These are phyloP conservation scores for Chernovozyma sophiae-reginae DNA, from an alignment of 1,139 yeast species.

Conservation along the genomic window DNA sequence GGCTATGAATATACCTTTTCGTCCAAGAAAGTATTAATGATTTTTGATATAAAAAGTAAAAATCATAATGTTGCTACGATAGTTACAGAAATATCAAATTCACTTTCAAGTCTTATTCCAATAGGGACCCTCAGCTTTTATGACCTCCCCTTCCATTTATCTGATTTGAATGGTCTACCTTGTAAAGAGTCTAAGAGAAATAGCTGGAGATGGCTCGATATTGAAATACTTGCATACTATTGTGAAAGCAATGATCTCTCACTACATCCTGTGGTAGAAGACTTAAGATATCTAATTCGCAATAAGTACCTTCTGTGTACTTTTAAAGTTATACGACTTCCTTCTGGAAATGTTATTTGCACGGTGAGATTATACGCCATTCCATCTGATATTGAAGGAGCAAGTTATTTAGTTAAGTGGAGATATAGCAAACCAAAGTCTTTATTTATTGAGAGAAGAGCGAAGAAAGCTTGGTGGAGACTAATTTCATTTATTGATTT, in stretches of 20 bases:
- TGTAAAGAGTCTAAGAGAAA: constrained; percentile 10
- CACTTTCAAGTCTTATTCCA: constrained; percentile 34
- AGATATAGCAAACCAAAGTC: constrained; percentile 19
- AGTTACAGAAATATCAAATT: constrained; percentile 33
- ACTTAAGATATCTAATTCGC: constrained; percentile 36
- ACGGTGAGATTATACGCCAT: constrained; percentile 47
- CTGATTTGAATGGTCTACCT: constrained; percentile 18
- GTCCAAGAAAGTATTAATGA: too few species aligned
- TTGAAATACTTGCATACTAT: constrained; percentile 17
- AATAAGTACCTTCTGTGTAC: constrained; percentile 44
- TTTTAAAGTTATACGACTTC: constrained; percentile 20
- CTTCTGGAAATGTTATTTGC: constrained; percentile 13
- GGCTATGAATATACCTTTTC: too few species aligned
- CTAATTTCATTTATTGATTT: constrained; percentile 38
- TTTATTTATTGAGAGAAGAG: constrained; percentile 21
- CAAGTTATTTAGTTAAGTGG: constrained; percentile 28
- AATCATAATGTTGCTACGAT: constrained; percentile 6
- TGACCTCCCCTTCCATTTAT: constrained; percentile 30
- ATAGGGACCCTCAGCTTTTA: constrained; percentile 46
- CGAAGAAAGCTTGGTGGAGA: constrained; percentile 26
- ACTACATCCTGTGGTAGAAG: constrained; percentile 22
- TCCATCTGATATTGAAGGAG: constrained; percentile 43
- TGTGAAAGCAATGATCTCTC: constrained; percentile 7
- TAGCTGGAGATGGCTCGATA: constrained; percentile 55
- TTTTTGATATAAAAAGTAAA: neutral